These are phyloP conservation scores for Kurtzmaniella cleridarum DNA, from an alignment of 805 yeast genomes.

Conservation along the genomic window DNA sequence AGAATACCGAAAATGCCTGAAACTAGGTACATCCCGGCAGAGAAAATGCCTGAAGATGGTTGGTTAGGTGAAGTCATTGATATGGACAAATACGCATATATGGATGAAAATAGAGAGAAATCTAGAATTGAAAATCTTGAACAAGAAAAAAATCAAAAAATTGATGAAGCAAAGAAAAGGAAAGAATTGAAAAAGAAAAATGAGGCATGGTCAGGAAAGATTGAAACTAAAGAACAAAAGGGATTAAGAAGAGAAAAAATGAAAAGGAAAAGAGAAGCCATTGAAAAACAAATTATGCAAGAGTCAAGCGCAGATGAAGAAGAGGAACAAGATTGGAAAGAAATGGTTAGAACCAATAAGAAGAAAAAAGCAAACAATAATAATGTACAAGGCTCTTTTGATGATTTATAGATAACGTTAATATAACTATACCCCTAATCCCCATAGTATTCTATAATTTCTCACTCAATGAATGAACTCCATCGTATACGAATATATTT, in stretches of 20 bases:
- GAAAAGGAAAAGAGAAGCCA: slow-evolving; percentile 60
- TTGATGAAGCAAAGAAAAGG: slow-evolving; percentile 36
- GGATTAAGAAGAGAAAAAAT: slow-evolving; percentile 62
- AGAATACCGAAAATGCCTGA: slow-evolving; percentile 96
- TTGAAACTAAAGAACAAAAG: slow-evolving; percentile 56
- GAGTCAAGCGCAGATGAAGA: slow-evolving; percentile 39
- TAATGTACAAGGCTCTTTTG: slow-evolving; percentile 55
- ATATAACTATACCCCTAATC: background rate
- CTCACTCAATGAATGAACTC: slow-evolving; percentile 48
- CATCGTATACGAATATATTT: slow-evolving; percentile 70
- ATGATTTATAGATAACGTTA: slow-evolving; percentile 29
- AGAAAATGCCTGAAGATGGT: slow-evolving; percentile 61
- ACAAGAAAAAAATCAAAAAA: slow-evolving; percentile 33
- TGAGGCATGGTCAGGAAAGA: slow-evolving; percentile 76
- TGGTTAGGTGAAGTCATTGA: slow-evolving; percentile 64
- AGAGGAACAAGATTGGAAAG: slow-evolving; percentile 81
- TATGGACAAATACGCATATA: slow-evolving; percentile 62
- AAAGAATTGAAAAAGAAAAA: slow-evolving; percentile 47
- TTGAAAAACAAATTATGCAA: slow-evolving; percentile 47
- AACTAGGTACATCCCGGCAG: slow-evolving; percentile 43
- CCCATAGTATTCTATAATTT: slow-evolving; percentile 12
- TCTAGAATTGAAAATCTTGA: slow-evolving; percentile 55
- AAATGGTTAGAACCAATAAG: slow-evolving; percentile 61
- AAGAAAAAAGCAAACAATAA: slow-evolving; percentile 40
- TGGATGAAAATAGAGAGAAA: slow-evolving; percentile 59